Evolutionary conservation across 2,329 filamentous ascomycete genomes (phyloP).

Genomic region (Lachnellula suecica): DNA sequence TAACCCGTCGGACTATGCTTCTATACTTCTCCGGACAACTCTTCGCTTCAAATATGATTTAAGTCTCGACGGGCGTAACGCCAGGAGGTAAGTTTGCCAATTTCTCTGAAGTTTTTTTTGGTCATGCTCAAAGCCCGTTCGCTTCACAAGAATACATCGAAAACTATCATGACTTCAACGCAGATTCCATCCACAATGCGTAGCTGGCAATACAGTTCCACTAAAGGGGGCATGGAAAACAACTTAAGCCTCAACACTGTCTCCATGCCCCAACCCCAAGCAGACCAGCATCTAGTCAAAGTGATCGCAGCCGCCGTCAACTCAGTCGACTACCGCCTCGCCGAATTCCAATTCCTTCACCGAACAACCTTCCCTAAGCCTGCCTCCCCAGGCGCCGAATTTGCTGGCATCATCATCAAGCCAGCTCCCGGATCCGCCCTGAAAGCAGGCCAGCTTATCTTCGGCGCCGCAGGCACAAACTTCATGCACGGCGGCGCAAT

Average conservation of each 20-base stretch:
- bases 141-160: background rate
- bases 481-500: conserved; percentile 23
- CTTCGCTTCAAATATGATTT: too few relatives aligned
- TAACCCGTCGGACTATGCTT: too few relatives aligned
- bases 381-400: conserved; percentile 45
- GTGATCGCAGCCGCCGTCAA: conserved; percentile 56
- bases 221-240: conserved; percentile 7
- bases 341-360: conserved; percentile 47
- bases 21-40: too few relatives aligned
- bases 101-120: background rate
- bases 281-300: conserved; percentile 25
- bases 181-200: background rate
- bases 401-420: conserved; percentile 36
- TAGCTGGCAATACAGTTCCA: conserved; percentile 14
- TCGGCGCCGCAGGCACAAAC: conserved; percentile 36
- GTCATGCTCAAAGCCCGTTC: background rate
- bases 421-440: conserved; percentile 23
- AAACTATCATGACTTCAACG: background rate
- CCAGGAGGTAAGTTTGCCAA: too few relatives aligned
- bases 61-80: too few relatives aligned
- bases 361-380: conserved; percentile 39
- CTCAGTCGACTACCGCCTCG: conserved; percentile 63
- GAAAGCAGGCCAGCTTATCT: conserved; percentile 39
- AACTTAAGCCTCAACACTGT: conserved; percentile 13
- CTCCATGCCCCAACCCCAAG: conserved; percentile 1